phyloP scores from a whole-genome alignment of 108 stramenopile species.

The Pseudonitzschia multistriata region DNA sequence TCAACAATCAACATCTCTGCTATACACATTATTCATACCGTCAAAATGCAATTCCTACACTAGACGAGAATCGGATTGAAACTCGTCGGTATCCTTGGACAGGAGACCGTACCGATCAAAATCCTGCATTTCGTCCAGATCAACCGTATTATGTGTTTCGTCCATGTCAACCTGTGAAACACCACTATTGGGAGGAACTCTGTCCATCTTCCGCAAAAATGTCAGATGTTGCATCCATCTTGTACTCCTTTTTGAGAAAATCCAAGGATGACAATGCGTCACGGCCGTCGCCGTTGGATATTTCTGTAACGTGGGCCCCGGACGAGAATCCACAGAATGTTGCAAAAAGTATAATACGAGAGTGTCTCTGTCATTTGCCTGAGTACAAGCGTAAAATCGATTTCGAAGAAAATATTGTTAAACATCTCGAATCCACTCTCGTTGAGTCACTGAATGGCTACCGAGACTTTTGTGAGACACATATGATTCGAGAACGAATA shows the following conservation, averaged over 20 bases:
- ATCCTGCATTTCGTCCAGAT: background rate
- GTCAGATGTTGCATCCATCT: background rate
- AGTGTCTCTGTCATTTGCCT: background rate
- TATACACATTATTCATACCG: background rate
- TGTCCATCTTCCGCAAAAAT: slow-evolving; percentile 6
- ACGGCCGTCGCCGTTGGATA: background rate
- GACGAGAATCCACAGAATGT: slow-evolving; percentile 11
- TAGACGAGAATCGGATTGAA: background rate
- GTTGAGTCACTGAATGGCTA: background rate
- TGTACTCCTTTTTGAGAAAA: background rate
- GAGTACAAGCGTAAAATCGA: background rate
- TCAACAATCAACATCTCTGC: background rate
- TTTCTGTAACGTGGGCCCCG: background rate
- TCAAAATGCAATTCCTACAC: background rate
- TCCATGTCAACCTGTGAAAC: background rate
- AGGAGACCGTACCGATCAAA: background rate
- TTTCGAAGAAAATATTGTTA: background rate
- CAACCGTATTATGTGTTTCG: background rate
- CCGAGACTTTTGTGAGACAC: slow-evolving; percentile 9
- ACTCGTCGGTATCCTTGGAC: background rate
- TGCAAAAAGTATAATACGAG: background rate
- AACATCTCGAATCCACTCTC: background rate
- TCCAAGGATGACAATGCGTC: background rate
- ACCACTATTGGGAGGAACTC: slow-evolving; percentile 1
- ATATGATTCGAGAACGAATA: background rate